These are phyloP conservation scores for Claviceps sp. DNA, from an alignment of 2,329 filamentous ascomycete species.

Conservation along the genomic window DNA sequence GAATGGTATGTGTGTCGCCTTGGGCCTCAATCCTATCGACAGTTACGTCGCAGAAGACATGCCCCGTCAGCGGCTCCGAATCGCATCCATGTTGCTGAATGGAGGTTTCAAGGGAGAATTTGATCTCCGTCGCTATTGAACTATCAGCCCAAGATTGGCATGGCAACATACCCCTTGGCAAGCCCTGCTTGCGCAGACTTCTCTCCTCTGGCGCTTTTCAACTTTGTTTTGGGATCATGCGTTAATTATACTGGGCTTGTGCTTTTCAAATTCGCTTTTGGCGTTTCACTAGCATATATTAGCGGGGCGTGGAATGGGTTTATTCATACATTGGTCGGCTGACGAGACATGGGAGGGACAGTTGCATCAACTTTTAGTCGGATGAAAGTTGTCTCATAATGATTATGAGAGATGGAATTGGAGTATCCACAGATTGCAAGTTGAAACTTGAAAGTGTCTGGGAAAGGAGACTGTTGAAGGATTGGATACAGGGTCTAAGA, in stretches of 20 bases:
- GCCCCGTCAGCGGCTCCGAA: conserved; percentile 42
- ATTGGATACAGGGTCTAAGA: not conserved
- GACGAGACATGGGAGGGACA: not conserved
- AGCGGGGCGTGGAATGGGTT: not conserved
- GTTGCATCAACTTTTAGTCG: not conserved
- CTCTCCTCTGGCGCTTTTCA: not conserved
- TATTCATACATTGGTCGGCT: not conserved
- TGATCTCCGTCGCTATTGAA: conserved; percentile 27
- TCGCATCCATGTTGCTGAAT: conserved; percentile 54
- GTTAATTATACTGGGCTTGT: not conserved
- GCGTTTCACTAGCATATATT: not conserved
- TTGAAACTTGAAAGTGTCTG: not conserved
- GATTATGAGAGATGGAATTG: not conserved
- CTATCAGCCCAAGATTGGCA: not conserved
- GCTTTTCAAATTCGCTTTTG: not conserved
- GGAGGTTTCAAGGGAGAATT: conserved; percentile 53
- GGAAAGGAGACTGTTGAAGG: not conserved
- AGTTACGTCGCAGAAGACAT: conserved; percentile 40
- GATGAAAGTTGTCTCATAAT: not conserved
- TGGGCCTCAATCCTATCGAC: conserved; percentile 38
- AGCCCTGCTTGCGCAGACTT: not conserved
- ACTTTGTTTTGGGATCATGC: not conserved
- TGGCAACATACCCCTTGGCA: not conserved
- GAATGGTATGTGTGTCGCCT: conserved; percentile 51
- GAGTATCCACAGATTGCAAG: not conserved